phyloP scores from a whole-genome alignment of 2,329 filamentous ascomycete species.

The Alternaria sp. region DNA sequence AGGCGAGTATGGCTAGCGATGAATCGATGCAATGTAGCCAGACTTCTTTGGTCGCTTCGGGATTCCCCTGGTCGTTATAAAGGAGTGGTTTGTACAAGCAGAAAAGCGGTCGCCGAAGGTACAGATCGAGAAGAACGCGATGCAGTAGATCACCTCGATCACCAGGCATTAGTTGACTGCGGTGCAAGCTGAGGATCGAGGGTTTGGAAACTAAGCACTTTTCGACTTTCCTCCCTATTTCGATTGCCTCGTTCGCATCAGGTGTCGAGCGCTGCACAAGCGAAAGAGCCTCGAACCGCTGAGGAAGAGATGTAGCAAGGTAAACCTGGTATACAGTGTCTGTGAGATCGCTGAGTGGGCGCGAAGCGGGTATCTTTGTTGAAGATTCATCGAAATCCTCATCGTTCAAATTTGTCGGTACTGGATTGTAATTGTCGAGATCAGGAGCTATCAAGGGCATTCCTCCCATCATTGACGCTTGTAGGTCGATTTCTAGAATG shows the following conservation, averaged over 20 bases:
- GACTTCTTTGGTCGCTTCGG: slow-evolving; percentile 14
- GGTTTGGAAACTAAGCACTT: slow-evolving; percentile 24
- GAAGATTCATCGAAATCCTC: slow-evolving; percentile 26
- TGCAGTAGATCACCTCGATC: slow-evolving; percentile 24
- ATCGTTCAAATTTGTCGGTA: slow-evolving; percentile 31
- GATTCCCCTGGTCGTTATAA: slow-evolving; percentile 17
- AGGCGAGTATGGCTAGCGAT: slow-evolving; percentile 31
- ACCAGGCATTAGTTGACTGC: neutral
- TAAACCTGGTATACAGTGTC: slow-evolving; percentile 30
- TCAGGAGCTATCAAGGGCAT: slow-evolving; percentile 29
- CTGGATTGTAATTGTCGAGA: slow-evolving; percentile 12
- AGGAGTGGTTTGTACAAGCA: slow-evolving; percentile 35
- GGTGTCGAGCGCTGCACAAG: slow-evolving; percentile 25
- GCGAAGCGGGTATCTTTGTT: slow-evolving; percentile 14
- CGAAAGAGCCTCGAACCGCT: slow-evolving; percentile 26
- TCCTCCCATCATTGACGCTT: slow-evolving; percentile 30
- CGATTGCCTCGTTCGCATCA: slow-evolving; percentile 21
- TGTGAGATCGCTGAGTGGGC: slow-evolving; percentile 18
- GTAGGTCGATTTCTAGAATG: slow-evolving; percentile 53
- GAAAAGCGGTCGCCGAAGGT: slow-evolving; percentile 28
- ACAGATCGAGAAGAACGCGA: slow-evolving; percentile 28
- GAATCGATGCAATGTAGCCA: slow-evolving; percentile 29
- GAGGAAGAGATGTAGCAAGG: slow-evolving; percentile 26
- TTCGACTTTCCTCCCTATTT: slow-evolving; percentile 20
- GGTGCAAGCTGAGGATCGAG: slow-evolving; percentile 12